phyloP scores from a whole-genome alignment of 768 basidiomycete genomes.

The Boletus rufocinnamomeus region DNA sequence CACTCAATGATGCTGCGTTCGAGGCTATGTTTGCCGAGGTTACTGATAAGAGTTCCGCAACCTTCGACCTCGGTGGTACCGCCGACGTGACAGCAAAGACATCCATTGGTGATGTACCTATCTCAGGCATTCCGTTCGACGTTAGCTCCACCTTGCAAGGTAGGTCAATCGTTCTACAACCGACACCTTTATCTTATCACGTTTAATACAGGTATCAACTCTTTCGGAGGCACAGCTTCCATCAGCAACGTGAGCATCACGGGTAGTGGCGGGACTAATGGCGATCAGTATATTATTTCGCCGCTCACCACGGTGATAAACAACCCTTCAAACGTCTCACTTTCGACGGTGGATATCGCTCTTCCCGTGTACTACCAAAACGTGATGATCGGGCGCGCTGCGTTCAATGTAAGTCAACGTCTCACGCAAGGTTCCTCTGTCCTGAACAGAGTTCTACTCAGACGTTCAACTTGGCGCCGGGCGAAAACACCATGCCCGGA shows the following conservation, averaged over 20 bases:
- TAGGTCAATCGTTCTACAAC: conserved; percentile 19
- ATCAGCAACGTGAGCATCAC: conserved; percentile 59
- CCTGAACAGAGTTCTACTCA: conserved; percentile 25
- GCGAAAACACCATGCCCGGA: conserved; percentile 50
- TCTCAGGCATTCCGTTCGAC: conserved; percentile 62
- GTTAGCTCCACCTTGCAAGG: conserved; percentile 59
- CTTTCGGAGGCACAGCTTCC: conserved; percentile 53
- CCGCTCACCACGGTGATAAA: conserved; percentile 59
- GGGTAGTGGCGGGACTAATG: conserved; percentile 67
- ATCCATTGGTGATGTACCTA: conserved; percentile 64
- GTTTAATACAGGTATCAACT: conserved; percentile 49
- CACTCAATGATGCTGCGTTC: conserved; percentile 58
- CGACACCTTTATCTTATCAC: background rate
- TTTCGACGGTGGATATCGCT: conserved; percentile 57
- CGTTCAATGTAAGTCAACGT: conserved; percentile 48
- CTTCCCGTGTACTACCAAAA: conserved; percentile 61
- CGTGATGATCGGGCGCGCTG: conserved; percentile 58
- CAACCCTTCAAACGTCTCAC: conserved; percentile 69
- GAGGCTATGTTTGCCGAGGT: conserved; percentile 58
- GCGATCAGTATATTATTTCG: conserved; percentile 56
- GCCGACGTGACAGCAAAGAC: conserved; percentile 63
- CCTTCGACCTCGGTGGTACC: conserved; percentile 54
- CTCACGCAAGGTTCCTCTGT: background rate
- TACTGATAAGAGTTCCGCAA: conserved; percentile 47
- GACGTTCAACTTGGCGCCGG: conserved; percentile 60